Conservation (phyloP, 2,329 filamentous ascomycete species). For the Clonostachys byssicola region DNA sequence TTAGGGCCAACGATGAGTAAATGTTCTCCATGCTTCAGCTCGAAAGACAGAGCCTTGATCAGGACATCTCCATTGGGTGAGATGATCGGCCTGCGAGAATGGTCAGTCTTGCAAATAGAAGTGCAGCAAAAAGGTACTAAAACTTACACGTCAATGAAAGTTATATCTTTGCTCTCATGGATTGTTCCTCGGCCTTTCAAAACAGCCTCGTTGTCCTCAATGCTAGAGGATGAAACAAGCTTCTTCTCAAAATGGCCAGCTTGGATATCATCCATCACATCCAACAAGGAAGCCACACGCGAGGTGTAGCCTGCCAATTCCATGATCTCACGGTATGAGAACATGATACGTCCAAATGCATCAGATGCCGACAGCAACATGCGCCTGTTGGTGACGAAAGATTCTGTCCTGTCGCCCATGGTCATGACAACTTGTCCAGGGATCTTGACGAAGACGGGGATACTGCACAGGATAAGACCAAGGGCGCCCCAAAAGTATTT, state of each 20-base stretch:
- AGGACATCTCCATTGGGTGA: slow-evolving; percentile 95
- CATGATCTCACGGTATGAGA: slow-evolving; percentile 95
- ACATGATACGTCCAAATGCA: slow-evolving; percentile 94
- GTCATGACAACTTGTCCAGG: slow-evolving; percentile 62
- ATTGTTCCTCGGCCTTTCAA: slow-evolving; percentile 78
- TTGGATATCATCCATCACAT: slow-evolving; percentile 92
- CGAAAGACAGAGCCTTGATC: slow-evolving; percentile 80
- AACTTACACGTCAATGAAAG: slow-evolving; percentile 74
- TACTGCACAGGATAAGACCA: slow-evolving; percentile 85
- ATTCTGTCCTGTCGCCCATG: slow-evolving; percentile 69
- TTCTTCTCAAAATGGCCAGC: slow-evolving; percentile 94
- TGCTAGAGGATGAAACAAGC: slow-evolving; percentile 83
- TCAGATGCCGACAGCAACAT: slow-evolving; percentile 92
- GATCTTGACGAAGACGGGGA: slow-evolving; percentile 93
- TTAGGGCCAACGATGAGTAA: slow-evolving; percentile 94
- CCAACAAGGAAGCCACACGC: slow-evolving; percentile 80
- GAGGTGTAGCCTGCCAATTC: slow-evolving; percentile 95
- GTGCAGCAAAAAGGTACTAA: neutral
- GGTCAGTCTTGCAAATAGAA: slow-evolving; percentile 9
- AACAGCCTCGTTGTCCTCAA: slow-evolving; percentile 76
- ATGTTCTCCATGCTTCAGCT: slow-evolving; percentile 81
- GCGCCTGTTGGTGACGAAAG: slow-evolving; percentile 89
- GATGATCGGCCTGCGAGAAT: slow-evolving; percentile 67
- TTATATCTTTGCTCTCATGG: slow-evolving; percentile 77
- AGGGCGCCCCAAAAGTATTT: slow-evolving; percentile 99